These are phyloP conservation scores for Aspergillus spinulosporus DNA, from an alignment of 2,329 filamentous ascomycete species.

Conservation along the genomic window DNA sequence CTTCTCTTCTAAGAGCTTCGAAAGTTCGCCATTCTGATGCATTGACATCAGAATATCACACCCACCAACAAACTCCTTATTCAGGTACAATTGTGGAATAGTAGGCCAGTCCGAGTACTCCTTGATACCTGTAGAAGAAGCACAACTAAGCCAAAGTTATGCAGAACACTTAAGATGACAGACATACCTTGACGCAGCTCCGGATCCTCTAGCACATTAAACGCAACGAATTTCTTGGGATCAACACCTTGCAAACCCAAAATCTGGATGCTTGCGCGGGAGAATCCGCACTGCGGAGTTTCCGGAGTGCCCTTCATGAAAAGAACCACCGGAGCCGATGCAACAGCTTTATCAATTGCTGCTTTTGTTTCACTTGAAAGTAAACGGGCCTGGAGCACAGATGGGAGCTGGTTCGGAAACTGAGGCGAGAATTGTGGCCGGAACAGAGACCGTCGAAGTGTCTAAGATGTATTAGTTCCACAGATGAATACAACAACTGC, in stretches of 20 bases:
- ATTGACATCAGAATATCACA: conserved; percentile 96
- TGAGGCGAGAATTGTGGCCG: conserved; percentile 4
- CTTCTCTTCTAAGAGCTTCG: conserved; percentile 90
- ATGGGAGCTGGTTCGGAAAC: conserved; percentile 11
- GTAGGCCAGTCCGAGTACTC: conserved; percentile 99
- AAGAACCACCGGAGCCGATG: conserved; percentile 84
- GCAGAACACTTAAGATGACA: neutral
- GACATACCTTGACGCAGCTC: conserved; percentile 75
- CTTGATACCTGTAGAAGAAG: conserved; percentile 72
- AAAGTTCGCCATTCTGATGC: conserved; percentile 93
- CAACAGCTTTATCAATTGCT: conserved; percentile 88
- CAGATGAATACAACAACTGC: no score
- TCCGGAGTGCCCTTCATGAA: conserved; percentile 99
- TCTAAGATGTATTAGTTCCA: neutral
- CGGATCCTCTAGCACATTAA: conserved; percentile 91
- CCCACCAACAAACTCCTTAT: conserved; percentile 96
- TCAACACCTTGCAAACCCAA: conserved; percentile 92
- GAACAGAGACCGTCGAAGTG: conserved; percentile 8
- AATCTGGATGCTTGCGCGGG: conserved; percentile 90
- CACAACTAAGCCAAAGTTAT: neutral
- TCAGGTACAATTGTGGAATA: conserved; percentile 92
- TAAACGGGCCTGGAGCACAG: conserved; percentile 54
- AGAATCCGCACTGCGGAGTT: conserved; percentile 95
- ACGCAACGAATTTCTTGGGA: conserved; percentile 93
- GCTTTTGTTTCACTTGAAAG: conserved; percentile 76